These are phyloP conservation scores for Ogataea saltuana DNA, from an alignment of 805 yeast species.

Conservation along the genomic window DNA sequence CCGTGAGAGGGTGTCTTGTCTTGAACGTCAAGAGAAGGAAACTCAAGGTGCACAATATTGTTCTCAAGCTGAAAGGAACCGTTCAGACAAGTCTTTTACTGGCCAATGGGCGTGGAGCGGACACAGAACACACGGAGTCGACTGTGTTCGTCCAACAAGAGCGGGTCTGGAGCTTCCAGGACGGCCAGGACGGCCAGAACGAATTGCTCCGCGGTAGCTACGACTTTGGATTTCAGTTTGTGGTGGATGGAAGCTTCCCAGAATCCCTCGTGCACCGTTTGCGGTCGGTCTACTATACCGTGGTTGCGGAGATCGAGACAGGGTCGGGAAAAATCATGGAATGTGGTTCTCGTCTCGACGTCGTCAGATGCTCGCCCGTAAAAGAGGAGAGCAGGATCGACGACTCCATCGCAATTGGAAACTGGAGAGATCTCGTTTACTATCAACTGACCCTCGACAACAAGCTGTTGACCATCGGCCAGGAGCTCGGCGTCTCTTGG, in stretches of 20 bases:
- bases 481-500: conserved; percentile 16
- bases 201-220: conserved; percentile 22
- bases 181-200: conserved; percentile 8
- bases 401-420: conserved; percentile 30
- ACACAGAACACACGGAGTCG: neutral
- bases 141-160: conserved; percentile 1
- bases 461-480: conserved; percentile 24
- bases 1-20: conserved; percentile 26
- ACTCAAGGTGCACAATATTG: conserved; percentile 14
- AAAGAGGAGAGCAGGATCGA: conserved; percentile 6
- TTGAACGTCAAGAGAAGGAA: conserved; percentile 20
- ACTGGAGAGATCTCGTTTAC: conserved; percentile 34
- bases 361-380: conserved; percentile 19
- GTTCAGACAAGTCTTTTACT: conserved; percentile 1
- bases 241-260: conserved; percentile 25
- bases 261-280: conserved; percentile 25
- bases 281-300: conserved; percentile 23
- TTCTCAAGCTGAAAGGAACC: conserved; percentile 20
- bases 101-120: neutral
- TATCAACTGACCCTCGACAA: conserved; percentile 27
- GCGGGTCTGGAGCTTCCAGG: conserved; percentile 6
- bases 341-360: conserved; percentile 13
- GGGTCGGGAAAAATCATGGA: conserved; percentile 3
- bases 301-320: conserved; percentile 17
- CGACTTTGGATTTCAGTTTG: conserved; percentile 32